Conservation (phyloP, 192 early-diverging fungal species). For the Umbelopsis isabellina region DNA sequence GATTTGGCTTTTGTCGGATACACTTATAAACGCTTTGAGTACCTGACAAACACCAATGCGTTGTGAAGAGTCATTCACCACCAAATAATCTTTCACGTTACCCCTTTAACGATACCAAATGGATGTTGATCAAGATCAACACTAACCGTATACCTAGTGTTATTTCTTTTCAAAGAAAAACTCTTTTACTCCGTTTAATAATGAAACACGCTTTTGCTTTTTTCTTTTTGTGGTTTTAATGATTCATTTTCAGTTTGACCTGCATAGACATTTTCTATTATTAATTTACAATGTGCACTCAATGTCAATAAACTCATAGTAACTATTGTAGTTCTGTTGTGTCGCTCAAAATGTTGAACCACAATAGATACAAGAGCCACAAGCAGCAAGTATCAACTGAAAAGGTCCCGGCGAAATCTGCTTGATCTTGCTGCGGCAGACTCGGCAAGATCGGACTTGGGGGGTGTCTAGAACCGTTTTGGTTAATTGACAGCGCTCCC, state of each 20-base stretch:
- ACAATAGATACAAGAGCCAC: constrained; percentile 10
- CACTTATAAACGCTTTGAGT: constrained; percentile 95
- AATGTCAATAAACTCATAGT: neutral
- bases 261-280: neutral
- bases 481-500: neutral
- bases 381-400: neutral
- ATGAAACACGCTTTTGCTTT: no score
- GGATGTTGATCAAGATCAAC: neutral
- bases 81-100: neutral
- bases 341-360: neutral
- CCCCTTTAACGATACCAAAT: neutral
- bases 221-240: no score
- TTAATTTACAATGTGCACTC: neutral
- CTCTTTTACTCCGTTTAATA: no score
- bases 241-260: no score
- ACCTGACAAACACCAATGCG: constrained; percentile 73
- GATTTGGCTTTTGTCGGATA: constrained; percentile 99
- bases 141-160: no score
- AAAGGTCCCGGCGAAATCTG: neutral
- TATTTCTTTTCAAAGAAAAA: no score
- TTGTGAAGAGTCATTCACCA: constrained; percentile 35
- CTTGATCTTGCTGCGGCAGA: neutral
- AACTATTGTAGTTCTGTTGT: neutral
- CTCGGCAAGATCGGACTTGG: neutral
- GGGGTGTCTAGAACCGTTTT: neutral